Conservation (phyloP, 2,329 filamentous ascomycete species). For the Penicillium sp. region DNA sequence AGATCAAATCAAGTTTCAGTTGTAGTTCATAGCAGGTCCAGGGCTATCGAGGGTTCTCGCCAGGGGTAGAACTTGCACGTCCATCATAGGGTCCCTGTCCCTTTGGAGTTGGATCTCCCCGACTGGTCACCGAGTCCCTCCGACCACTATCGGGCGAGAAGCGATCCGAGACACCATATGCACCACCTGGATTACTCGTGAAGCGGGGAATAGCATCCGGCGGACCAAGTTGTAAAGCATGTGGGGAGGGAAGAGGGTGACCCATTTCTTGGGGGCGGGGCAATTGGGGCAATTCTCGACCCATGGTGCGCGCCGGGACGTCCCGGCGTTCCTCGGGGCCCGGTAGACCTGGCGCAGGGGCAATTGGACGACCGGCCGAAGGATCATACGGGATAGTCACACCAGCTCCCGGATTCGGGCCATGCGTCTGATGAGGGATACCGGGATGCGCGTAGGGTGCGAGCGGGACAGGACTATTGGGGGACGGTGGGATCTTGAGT, state of each 20-base stretch:
- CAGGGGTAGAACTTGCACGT: conserved; percentile 21
- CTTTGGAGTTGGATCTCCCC: conserved; percentile 20
- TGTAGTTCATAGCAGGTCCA: background rate
- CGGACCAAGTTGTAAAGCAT: conserved; percentile 30
- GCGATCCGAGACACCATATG: conserved; percentile 23
- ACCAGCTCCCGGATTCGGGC: background rate
- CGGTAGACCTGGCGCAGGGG: conserved; percentile 12
- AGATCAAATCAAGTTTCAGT: background rate
- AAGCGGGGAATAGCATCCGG: conserved; percentile 28
- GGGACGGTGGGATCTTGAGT: conserved; percentile 30
- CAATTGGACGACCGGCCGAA: conserved; percentile 14
- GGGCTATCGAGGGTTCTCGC: conserved; percentile 10
- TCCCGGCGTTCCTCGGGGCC: conserved; percentile 21
- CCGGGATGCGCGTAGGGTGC: conserved; percentile 16
- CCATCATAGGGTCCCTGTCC: conserved; percentile 20
- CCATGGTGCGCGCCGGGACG: conserved; percentile 21
- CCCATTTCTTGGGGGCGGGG: conserved; percentile 18
- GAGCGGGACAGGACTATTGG: conserved; percentile 31
- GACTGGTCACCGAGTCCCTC: conserved; percentile 26
- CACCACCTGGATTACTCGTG: conserved; percentile 22
- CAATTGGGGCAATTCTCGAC: conserved; percentile 27
- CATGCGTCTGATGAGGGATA: conserved; percentile 1
- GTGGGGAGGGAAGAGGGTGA: conserved; percentile 33
- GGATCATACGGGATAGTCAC: conserved; percentile 19
- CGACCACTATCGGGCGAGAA: conserved; percentile 26